Evolutionary conservation across 106 monocot species (phyloP).

Genomic region (Allium sativum): DNA sequence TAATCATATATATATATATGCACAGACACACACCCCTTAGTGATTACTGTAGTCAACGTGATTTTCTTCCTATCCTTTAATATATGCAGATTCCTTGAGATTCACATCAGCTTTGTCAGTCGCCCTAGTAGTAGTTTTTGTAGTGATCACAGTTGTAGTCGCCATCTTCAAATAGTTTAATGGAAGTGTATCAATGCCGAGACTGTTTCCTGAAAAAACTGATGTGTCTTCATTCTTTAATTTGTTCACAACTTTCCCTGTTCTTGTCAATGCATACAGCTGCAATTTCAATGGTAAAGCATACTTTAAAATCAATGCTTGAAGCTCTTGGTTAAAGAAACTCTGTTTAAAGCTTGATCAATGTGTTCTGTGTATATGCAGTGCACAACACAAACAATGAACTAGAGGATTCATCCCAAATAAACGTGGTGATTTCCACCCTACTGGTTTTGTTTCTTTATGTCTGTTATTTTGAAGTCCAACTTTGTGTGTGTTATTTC

Average conservation of each 20-base stretch:
- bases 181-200: constrained; percentile 45
- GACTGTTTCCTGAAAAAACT: constrained; percentile 30
- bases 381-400: constrained; percentile 60
- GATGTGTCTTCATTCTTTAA: constrained; percentile 41
- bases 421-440: too few species aligned
- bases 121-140: constrained; percentile 55
- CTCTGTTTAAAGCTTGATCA: too few species aligned
- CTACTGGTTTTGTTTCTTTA: too few species aligned
- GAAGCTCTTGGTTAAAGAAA: too few species aligned
- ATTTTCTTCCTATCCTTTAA: too few species aligned
- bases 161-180: constrained; percentile 31
- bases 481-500: too few species aligned
- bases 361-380: too few species aligned
- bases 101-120: constrained; percentile 58
- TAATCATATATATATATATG: too few species aligned
- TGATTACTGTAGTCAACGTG: neutral
- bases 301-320: too few species aligned
- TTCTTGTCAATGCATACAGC: constrained; percentile 54
- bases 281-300: constrained; percentile 73
- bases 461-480: too few species aligned
- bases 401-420: constrained; percentile 46
- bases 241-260: constrained; percentile 47
- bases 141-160: constrained; percentile 45
- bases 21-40: neutral
- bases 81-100: constrained; percentile 44